Conservation (phyloP, 768 basidiomycete species). For the Amanita inopinata region DNA sequence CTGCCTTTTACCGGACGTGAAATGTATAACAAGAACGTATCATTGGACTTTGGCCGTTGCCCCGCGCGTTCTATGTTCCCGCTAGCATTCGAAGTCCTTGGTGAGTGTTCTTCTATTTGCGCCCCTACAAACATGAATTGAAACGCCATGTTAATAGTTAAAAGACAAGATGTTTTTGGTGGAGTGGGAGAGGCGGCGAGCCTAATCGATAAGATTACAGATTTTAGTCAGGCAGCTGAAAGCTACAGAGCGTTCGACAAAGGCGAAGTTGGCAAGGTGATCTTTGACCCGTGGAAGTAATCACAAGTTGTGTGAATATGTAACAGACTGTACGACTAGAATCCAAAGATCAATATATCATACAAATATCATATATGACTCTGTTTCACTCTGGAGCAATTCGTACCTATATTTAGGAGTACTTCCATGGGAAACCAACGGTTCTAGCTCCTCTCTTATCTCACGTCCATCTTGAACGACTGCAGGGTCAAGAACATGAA, state of each 20-base stretch:
- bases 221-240: constrained; percentile 44
- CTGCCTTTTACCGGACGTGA: constrained; percentile 49
- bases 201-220: constrained; percentile 60
- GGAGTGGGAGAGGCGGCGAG: constrained; percentile 50
- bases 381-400: too few relatives aligned
- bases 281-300: constrained; percentile 79
- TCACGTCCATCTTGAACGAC: not conserved
- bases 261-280: constrained; percentile 62
- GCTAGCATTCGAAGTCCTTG: constrained; percentile 55
- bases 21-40: constrained; percentile 71
- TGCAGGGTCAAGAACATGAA: not conserved
- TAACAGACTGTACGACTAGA: too few relatives aligned
- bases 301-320: too few relatives aligned
- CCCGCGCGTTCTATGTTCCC: constrained; percentile 75
- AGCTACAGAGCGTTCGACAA: constrained; percentile 63
- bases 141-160: constrained; percentile 24
- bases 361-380: too few relatives aligned
- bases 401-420: not conserved
- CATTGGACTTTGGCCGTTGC: constrained; percentile 73
- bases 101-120: constrained; percentile 17
- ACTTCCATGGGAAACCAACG: too few relatives aligned
- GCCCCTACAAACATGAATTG: not conserved
- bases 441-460: not conserved
- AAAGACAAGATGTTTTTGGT: constrained; percentile 68
- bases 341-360: too few relatives aligned